phyloP scores from a whole-genome alignment of 163 green algal genomes.

The Scenedesmus sp. region DNA sequence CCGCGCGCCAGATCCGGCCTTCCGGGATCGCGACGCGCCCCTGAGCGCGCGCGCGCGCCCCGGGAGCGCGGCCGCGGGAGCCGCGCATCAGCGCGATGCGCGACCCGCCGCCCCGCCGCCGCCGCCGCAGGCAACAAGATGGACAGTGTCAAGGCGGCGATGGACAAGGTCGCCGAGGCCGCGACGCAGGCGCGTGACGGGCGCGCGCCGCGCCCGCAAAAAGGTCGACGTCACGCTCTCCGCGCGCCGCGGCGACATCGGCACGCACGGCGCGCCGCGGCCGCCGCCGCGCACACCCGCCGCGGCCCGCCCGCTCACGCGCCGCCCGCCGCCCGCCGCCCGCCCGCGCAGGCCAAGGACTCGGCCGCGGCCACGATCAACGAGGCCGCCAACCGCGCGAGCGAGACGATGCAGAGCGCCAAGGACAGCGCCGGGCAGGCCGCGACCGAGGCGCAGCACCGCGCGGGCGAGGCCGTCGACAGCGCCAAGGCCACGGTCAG shows the following conservation, averaged over 20 bases:
- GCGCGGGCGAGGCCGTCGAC: constrained; percentile 32
- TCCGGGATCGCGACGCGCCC: too few relatives aligned
- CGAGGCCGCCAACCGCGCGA: constrained; percentile 21
- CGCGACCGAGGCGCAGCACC: constrained; percentile 28
- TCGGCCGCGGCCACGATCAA: neutral
- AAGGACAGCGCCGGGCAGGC: neutral
- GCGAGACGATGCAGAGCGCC: neutral
- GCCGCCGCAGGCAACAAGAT: too few relatives aligned
- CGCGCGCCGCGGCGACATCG: neutral
- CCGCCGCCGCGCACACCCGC: neutral
- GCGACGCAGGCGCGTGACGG: neutral
- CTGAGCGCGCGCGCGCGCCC: too few relatives aligned
- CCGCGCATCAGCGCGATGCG: too few relatives aligned
- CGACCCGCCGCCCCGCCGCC: too few relatives aligned
- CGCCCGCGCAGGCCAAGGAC: neutral
- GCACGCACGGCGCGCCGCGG: neutral
- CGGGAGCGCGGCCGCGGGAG: too few relatives aligned
- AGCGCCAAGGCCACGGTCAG: constrained; percentile 9
- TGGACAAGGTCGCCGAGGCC: constrained; percentile 32
- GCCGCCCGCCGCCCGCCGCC: neutral
- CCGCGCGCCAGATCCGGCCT: too few relatives aligned
- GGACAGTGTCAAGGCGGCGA: neutral
- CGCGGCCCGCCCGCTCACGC: neutral
- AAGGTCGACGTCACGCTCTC: neutral
- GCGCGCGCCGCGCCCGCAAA: neutral